Evolutionary conservation across 257 asterid species (phyloP), one percentile per base, ranked within the genome.

Genomic region (Mitragyna speciosa): DNA sequence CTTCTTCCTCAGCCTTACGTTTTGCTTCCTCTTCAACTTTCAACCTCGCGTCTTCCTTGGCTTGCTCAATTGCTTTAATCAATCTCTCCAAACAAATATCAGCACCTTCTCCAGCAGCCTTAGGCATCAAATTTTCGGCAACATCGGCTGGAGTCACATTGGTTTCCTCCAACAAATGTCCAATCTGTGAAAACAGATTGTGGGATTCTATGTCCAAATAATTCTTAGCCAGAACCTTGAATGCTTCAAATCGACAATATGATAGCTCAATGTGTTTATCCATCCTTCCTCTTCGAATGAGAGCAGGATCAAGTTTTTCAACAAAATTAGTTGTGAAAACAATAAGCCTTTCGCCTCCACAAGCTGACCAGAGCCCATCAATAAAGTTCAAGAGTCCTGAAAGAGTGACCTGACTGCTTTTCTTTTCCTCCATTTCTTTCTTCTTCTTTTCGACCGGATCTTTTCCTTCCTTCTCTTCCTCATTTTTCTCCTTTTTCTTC

Each of bases 291-390:
- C 76, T 61, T 14, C 84, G 70, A 6, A 81, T 76, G 47, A 81
- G 52, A 1, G 84, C 84, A 11, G 80, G 84, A 43, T 81, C 84
- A 43, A 81, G 84, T 70, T 80, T 73, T 19, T 80, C 83, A 39
- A 74, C 59, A 43, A 65, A 73, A 47, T 80, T 80, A 3, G 83
- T 81, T 47, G 80, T 81, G 84, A 81, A 81, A 20, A 81, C 45
- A 15, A 76, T 69, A 33, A 81, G 5, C 70, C 58, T 68, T 76
- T 81, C 84, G 26, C 58, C 77, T 10, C 84, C 84, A 41, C 67
- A 66, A 45, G 84, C 81, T 16, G 83, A 80, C 79, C 83, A 80
- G 2, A 80, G 79, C 58, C 83, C 83, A 12, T 80, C 83, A 49
- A 80, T 74, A 69, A 80, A 68, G 67, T 80, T 80, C 56, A 80